Base-by-base conservation (phyloP, 2,329 filamentous ascomycete species). In the Aspergillus uvarum region DNA sequence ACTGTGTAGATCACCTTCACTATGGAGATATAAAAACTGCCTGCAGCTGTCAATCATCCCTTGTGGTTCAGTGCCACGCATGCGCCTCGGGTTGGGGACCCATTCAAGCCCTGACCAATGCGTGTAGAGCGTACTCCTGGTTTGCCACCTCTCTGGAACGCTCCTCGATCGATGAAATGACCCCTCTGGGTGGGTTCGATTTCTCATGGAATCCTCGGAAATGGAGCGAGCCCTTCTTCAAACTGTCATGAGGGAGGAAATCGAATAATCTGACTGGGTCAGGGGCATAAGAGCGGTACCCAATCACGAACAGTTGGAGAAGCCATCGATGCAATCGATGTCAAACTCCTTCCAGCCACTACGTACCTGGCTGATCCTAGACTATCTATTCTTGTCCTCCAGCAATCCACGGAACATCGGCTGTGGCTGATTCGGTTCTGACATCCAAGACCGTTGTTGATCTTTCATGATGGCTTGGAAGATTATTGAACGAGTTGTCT, bases 221-320 rank as follows among this genome's bases (percentile, higher is more conserved):
- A 29, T n/a, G 31, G 12, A 26, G 38, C 52, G 29, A 31, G 31
- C 24, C 38, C 38, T 31, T 16, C 26, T 54, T 47, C 26, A 47
- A 54, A 32, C 52, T 54, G 52, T 54, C 52, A 57, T 44, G 38
- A 16, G 24, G 31, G 6, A 22, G 26, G 35, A 48, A 56, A 48
- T 56, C 31, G 58, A 29, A 44, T 16, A 38, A 29, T 12, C 44
- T 24, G 32, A 35, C 55, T 51, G 48, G 50, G 56, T 44, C 50
- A 53, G 56, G 56, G 51, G 49, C 56, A 38, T 16, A 19, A 26
- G 38, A 19, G 24, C 50, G 56, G 56, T 58, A 58, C 56, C 56
- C 56, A 58, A 58, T 58, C 56, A 58, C 47, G 38, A 11, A 22
- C 38, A 22, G 19, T 44, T 52, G 12, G 12, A 48, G 24, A 58